Conservation (phyloP, 208 protist species). For the Crithidia thermophila region DNA sequence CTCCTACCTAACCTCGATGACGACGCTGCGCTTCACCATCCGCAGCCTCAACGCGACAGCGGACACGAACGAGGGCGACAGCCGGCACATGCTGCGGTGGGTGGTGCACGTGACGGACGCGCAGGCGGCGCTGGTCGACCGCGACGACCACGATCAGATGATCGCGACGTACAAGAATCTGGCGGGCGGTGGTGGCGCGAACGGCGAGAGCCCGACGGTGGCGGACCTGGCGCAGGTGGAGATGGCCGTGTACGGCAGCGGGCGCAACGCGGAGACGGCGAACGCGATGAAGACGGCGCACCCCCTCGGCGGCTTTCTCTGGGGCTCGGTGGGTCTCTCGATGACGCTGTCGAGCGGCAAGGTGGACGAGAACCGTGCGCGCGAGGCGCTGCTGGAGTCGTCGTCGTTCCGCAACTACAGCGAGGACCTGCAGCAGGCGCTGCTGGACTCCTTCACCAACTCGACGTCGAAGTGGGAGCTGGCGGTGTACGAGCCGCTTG, state of each 20-base stretch:
- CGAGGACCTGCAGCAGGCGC: conserved; percentile 52
- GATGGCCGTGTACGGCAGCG: not conserved
- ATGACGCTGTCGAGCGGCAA: conserved; percentile 71
- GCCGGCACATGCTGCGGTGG: conserved; percentile 51
- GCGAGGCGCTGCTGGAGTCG: conserved; percentile 31
- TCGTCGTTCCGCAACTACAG: conserved; percentile 44
- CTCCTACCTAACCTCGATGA: conserved; percentile 83
- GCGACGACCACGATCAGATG: conserved; percentile 82
- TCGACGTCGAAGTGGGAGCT: conserved; percentile 76
- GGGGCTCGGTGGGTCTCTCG: conserved; percentile 80
- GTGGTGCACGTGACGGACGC: conserved; percentile 59
- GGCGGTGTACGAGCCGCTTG: conserved; percentile 58
- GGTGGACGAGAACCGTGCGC: conserved; percentile 50
- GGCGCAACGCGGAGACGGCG: conserved; percentile 19
- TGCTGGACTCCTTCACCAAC: conserved; percentile 56
- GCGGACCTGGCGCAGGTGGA: conserved; percentile 4
- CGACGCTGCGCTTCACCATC: conserved; percentile 79
- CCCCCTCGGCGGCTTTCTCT: conserved; percentile 80
- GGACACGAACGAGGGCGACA: conserved; percentile 35
- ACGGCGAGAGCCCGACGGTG: not conserved
- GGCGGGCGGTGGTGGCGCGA: not conserved
- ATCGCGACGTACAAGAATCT: conserved; percentile 30
- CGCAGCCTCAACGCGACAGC: conserved; percentile 54
- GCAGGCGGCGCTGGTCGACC: conserved; percentile 85
- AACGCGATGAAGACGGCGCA: conserved; percentile 33